phyloP scores from a whole-genome alignment of 371 early-diverging fungal species.

The Entomophthora muscae region DNA sequence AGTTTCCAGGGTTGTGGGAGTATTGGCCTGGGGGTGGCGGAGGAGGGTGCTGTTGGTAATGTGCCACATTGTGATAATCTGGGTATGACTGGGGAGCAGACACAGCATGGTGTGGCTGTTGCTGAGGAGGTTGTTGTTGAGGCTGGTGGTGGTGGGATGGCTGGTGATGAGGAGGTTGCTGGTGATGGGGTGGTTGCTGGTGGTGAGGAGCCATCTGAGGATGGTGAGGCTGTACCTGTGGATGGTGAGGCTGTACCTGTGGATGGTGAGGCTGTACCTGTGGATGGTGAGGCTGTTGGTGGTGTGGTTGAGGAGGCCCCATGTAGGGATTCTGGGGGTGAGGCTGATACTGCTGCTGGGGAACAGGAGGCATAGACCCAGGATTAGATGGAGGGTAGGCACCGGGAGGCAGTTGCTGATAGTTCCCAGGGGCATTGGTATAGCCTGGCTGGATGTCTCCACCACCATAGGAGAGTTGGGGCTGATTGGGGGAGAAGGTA shows the following conservation, averaged over 20 bases:
- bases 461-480: neutral
- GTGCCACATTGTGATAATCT: neutral
- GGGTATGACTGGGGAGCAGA: neutral
- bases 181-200: no score
- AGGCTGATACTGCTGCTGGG: neutral
- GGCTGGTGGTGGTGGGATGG: no score
- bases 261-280: no score
- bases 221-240: no score
- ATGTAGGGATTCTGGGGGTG: conserved; percentile 3
- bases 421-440: neutral
- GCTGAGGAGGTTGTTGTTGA: neutral
- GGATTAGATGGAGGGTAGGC: neutral
- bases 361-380: neutral
- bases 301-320: neutral
- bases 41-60: neutral
- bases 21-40: neutral
- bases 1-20: neutral
- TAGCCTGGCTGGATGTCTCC: neutral
- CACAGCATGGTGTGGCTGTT: neutral
- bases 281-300: neutral
- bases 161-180: no score
- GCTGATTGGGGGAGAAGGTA: neutral
- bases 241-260: no score
- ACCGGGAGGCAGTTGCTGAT: neutral
- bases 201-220: no score